Evolutionary conservation across 2,329 filamentous ascomycete species (phyloP), one percentile per base, ranked within the genome.

Genomic region (Xylariaceae sp.): DNA sequence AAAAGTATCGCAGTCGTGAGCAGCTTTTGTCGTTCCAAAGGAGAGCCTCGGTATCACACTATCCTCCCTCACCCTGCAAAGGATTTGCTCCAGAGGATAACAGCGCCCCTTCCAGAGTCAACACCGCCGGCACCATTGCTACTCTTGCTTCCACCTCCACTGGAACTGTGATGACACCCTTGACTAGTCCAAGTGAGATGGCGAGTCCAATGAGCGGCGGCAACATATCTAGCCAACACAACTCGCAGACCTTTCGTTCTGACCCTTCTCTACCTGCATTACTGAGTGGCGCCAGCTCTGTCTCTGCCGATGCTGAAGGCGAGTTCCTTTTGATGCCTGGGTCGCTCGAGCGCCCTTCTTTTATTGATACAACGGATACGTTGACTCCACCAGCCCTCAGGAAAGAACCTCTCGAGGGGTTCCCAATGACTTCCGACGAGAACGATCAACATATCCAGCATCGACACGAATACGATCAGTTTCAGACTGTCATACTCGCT

Each of bases 201-300:
- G 68, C 72, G 5, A 79, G 77, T 52, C 77, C 78, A 5, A 66
- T 75, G 5, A 73, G 71, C 17, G 66, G 70, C 2, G 50, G 66
- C 45, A 69, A 69, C 39, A 52, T 61, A 11, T 63, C 63, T 6
- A 65, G 69, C 5, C 66, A 66, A 18, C 72, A 72, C 52, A 69
- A 68, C n/a, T 70, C 73, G 3, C 70, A 74, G 9, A 76, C 77
- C 2, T 84, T 83, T 62, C 80, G 79, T 48, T 85, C 82, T 3
- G 82, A 85, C 45, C 82, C 81, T 0, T 86, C 82, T 5, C 66
- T 86, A 2, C 82, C 82, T 11, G 81, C 82, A 6, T 68, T 85
- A 7, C 71, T 85, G 11, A 85, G 82, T 49, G 80, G 82, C 11
- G 80, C 81, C 9, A 84, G 81, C 59, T 86, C 82, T 2, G 75